phyloP scores from a whole-genome alignment of 2,329 filamentous ascomycete genomes.

The Cercospora sojina region DNA sequence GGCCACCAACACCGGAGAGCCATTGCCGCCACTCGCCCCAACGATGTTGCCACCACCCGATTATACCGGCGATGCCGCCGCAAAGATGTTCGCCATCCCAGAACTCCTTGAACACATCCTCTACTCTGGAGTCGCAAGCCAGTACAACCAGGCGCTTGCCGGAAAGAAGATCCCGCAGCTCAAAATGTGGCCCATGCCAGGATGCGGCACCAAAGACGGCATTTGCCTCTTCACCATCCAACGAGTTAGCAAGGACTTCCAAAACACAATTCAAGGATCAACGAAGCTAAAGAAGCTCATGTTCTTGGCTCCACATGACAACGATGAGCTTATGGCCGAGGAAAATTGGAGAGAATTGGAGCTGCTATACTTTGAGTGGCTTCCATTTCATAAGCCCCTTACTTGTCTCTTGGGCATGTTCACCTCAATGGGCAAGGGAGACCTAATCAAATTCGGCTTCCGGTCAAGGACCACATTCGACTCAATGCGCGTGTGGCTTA shows the following conservation, averaged over 20 bases:
- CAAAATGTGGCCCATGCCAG: background rate
- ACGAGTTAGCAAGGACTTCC: background rate
- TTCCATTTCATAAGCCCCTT: background rate
- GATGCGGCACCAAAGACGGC: background rate
- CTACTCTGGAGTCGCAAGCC: background rate
- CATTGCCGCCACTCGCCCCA: too few species aligned
- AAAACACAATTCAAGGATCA: background rate
- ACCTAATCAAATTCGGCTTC: background rate
- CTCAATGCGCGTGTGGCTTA: too few species aligned
- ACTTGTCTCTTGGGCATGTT: background rate
- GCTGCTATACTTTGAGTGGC: too few species aligned
- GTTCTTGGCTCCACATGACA: background rate
- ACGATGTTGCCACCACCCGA: too few species aligned
- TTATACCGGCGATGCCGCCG: background rate
- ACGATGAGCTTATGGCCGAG: background rate
- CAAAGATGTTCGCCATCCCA: background rate
- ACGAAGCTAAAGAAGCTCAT: background rate
- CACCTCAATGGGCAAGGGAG: background rate
- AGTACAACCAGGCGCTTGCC: background rate
- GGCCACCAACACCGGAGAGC: too few species aligned
- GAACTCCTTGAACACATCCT: conserved; percentile 5
- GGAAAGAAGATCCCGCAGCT: background rate
- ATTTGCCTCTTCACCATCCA: background rate
- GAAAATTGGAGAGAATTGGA: background rate
- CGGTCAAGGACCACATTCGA: too few species aligned